Conservation (phyloP, 331 rosid species). For the Ulmus americana region DNA sequence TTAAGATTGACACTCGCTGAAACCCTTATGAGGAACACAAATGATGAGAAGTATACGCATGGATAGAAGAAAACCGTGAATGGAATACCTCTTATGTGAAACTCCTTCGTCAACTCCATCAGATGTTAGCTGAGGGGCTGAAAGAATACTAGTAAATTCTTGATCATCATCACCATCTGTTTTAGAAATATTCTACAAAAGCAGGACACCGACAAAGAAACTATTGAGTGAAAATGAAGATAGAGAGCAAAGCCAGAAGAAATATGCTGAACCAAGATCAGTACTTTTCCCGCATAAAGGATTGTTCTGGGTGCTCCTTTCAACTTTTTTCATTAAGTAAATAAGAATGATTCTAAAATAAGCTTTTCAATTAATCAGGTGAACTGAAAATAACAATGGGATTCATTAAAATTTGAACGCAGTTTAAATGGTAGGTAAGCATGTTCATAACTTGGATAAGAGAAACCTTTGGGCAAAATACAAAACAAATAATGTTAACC, state of each 20-base stretch:
- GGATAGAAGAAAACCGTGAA: background rate
- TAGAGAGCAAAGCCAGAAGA: background rate
- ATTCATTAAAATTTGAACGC: no score
- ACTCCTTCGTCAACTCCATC: constrained; percentile 50
- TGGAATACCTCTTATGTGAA: constrained; percentile 47
- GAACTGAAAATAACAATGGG: no score
- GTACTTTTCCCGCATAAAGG: no score
- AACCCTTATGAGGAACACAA: background rate
- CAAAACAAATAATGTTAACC: no score
- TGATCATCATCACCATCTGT: constrained; percentile 52
- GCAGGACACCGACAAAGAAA: constrained; percentile 18
- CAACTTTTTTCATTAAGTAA: no score
- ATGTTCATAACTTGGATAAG: no score
- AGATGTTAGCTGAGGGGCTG: constrained; percentile 35
- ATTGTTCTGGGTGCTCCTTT: no score
- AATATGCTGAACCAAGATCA: no score
- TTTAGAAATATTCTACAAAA: constrained; percentile 47
- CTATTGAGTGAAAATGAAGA: background rate
- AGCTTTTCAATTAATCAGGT: no score
- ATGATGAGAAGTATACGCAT: constrained; percentile 6
- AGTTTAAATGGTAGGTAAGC: no score
- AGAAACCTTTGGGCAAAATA: no score
- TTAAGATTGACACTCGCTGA: background rate
- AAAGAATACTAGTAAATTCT: constrained; percentile 36
- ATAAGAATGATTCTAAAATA: no score